Conservation (phyloP, 2,329 filamentous ascomycete genomes). For the Venturia effusa region DNA sequence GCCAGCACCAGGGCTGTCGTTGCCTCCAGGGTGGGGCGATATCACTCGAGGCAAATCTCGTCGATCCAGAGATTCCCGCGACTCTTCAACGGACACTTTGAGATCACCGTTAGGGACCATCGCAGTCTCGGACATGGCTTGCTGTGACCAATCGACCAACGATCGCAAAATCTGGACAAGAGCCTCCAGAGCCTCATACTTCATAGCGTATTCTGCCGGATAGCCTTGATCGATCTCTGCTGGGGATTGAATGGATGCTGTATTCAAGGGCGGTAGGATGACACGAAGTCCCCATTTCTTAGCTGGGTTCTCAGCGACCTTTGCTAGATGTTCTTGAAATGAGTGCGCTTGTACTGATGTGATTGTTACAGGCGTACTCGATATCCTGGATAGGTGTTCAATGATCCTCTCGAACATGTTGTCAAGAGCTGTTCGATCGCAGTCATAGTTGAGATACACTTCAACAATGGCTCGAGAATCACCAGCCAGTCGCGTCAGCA, state of each 20-base stretch:
- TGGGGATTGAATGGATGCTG: constrained; percentile 49
- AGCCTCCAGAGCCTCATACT: constrained; percentile 78
- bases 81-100: constrained; percentile 45
- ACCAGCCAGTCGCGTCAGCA: constrained; percentile 71
- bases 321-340: constrained; percentile 69
- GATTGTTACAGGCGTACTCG: constrained; percentile 66
- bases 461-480: constrained; percentile 88
- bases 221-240: constrained; percentile 56
- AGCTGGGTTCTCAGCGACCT: constrained; percentile 43
- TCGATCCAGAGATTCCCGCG: constrained; percentile 64
- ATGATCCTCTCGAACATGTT: constrained; percentile 95
- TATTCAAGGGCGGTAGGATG: constrained; percentile 76
- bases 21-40: constrained; percentile 6
- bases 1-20: constrained; percentile 10
- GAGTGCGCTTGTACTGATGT: constrained; percentile 70
- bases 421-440: constrained; percentile 80
- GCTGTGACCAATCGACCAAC: constrained; percentile 83
- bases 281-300: constrained; percentile 75
- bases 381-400: constrained; percentile 83
- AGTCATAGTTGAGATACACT: constrained; percentile 96
- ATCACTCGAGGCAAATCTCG: constrained; percentile 50
- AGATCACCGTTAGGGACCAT: constrained; percentile 30
- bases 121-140: constrained; percentile 41
- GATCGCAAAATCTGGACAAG: constrained; percentile 82
- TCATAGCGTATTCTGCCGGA: constrained; percentile 83